Base-by-base conservation (phyloP, 331 rosid genomes). In the Malus hybrid region DNA sequence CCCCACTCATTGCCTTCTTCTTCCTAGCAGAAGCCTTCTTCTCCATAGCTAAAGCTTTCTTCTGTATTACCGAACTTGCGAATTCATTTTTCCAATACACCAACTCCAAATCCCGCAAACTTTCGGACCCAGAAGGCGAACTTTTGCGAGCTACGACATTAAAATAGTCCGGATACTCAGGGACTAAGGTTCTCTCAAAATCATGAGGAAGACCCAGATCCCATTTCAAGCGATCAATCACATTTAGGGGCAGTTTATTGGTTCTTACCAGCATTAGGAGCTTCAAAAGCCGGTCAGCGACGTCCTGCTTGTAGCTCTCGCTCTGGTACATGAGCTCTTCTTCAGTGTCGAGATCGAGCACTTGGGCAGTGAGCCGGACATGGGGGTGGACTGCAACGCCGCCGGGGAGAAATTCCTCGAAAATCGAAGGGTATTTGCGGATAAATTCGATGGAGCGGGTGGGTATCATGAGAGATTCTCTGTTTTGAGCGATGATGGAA, bases 181-280 rank as follows among this genome's bases (percentile, higher is more conserved):
- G 91, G 11, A 90, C 78, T 2, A 86, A 7, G 55, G 81, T 83
- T 29, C n/a, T 50, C 5, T 55, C 72, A 14, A 83, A 91, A 39
- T 90, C 86, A 1, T 73, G 79, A 22, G 97, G 98, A 50, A 93
- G 93, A 24, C 97, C 98, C 48, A 93, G 78, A 83, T 91, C 95
- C 98, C 98, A 93, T 48, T 66, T 85, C 33, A 93, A 67, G 39
- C 7, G 48, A 0, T 91, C 88, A 15, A 91, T 22, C n/a, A 85
- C n/a, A 4, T 65, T 24, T 1, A 93, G 50, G 0, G 95, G 97
- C 18, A 90, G 32, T 56, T 84, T 84, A 55, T 85, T 85, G 32
- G 64, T 29, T 46, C 89, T 88, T 1, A 86, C 73, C 6, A 93
- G 81, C 98, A 93, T 93, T 33, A 91, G 62, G 70, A 93, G 86